phyloP scores from a whole-genome alignment of 805 yeast species.

The Vanderwaltozyma tropicalis region DNA sequence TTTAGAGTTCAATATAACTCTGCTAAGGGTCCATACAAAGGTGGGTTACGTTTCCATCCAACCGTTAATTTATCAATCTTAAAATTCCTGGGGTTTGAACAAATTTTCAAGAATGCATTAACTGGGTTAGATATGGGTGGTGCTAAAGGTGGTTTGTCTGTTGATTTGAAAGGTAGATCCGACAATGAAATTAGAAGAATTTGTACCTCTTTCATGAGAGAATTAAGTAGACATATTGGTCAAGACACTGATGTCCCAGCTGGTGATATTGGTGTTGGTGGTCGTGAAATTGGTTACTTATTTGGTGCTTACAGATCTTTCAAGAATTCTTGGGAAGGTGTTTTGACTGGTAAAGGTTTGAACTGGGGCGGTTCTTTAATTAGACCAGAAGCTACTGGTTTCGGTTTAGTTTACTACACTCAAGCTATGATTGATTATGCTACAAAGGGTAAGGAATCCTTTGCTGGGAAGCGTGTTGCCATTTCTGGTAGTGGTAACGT shows the following conservation, averaged over 20 bases:
- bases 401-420: conserved; percentile 92
- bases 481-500: conserved; percentile 98
- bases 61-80: conserved; percentile 89
- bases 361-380: conserved; percentile 98
- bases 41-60: conserved; percentile 97
- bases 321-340: conserved; percentile 93
- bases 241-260: conserved; percentile 98
- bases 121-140: conserved; percentile 98
- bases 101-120: conserved; percentile 94
- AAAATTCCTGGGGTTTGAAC: conserved; percentile 96
- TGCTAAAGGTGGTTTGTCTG: conserved; percentile 98
- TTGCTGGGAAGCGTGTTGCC: conserved; percentile 89
- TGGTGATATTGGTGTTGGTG: conserved; percentile 98
- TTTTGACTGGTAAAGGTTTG: conserved; percentile 94
- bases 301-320: conserved; percentile 93
- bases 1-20: conserved; percentile 98
- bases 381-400: conserved; percentile 99
- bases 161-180: conserved; percentile 91
- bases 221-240: conserved; percentile 92
- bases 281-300: conserved; percentile 83
- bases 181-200: conserved; percentile 93
- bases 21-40: conserved; percentile 97
- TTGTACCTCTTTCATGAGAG: conserved; percentile 92
- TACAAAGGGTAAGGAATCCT: conserved; percentile 76
- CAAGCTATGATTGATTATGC: conserved; percentile 96